A percentile compares a stretch with the other conserved stretches of the same genome.
These are phyloP conservation scores for Anthoceros angustus DNA, from an alignment of 225 moss, liverwort and hornwort genomes.

Conservation along the genomic window DNA sequence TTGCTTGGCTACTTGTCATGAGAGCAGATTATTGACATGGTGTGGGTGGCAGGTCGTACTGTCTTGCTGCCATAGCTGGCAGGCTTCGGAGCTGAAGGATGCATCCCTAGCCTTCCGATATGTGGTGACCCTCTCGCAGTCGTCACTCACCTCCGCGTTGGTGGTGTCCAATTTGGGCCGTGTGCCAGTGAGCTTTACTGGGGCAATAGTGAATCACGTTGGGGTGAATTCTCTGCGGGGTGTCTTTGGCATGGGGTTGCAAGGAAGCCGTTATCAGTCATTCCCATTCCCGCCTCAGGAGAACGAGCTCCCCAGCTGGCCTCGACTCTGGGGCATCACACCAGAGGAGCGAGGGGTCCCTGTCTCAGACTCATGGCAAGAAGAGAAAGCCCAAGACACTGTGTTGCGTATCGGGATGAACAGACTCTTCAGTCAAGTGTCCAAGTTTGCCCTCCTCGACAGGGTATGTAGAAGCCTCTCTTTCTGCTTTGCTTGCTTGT, in stretches of 20 bases:
- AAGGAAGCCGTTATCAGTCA: slow-evolving; percentile 30
- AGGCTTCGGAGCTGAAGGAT: not conserved
- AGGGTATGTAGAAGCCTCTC: slow-evolving; percentile 26
- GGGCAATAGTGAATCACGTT: slow-evolving; percentile 41
- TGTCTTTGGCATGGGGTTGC: slow-evolving; percentile 37
- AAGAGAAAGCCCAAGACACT: slow-evolving; percentile 41
- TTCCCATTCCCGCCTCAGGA: not conserved
- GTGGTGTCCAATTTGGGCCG: slow-evolving; percentile 39
- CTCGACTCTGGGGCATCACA: slow-evolving; percentile 12
- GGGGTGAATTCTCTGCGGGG: slow-evolving; percentile 48
- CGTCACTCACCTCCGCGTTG: slow-evolving; percentile 40
- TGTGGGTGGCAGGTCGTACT: slow-evolving; percentile 27
- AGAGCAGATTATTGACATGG: not conserved
- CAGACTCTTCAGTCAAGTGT: slow-evolving; percentile 31
- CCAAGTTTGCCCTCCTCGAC: slow-evolving; percentile 52
- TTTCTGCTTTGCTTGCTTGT: not conserved
- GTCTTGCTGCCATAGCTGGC: slow-evolving; percentile 12
- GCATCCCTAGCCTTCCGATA: slow-evolving; percentile 38
- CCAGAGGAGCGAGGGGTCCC: slow-evolving; percentile 2
- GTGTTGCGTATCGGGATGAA: slow-evolving; percentile 36
- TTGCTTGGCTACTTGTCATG: not conserved
- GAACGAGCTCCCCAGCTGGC: slow-evolving; percentile 11
- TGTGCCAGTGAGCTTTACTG: slow-evolving; percentile 30
- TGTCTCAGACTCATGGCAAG: not conserved
- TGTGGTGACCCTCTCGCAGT: slow-evolving; percentile 45